Evolutionary conservation across 1,284 basidiomycete species (phyloP).

Genomic region (Takashimella tepidaria): DNA sequence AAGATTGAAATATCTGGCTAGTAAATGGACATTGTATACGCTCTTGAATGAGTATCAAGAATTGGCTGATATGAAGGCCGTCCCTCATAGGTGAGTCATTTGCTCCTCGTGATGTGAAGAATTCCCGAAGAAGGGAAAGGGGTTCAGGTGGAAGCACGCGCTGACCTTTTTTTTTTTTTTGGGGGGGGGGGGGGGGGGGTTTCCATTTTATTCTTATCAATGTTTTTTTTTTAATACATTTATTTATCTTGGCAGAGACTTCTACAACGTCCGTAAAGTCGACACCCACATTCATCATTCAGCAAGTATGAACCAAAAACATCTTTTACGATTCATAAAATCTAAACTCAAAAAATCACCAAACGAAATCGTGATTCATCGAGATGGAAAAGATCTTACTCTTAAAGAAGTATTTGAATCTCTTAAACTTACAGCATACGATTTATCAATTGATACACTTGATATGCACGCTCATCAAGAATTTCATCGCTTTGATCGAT

Average conservation of each 20-base stretch:
- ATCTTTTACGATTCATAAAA: conserved; percentile 98
- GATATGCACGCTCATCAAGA: conserved; percentile 98
- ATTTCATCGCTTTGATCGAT: conserved; percentile 96
- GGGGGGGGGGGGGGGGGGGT: too few species aligned
- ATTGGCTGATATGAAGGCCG: conserved; percentile 88
- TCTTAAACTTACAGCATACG: conserved; percentile 91
- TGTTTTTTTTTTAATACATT: too few species aligned
- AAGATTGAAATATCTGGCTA: conserved; percentile 84
- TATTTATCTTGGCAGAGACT: too few species aligned
- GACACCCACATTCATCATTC: conserved; percentile 99
- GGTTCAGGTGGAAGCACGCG: too few species aligned
- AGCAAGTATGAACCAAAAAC: conserved; percentile 99
- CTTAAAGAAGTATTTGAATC: conserved; percentile 92
- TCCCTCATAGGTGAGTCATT: conserved; percentile 41
- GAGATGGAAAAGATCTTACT: conserved; percentile 85
- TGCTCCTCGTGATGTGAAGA: neutral
- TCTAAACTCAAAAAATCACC: conserved; percentile 64
- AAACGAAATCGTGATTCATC: conserved; percentile 86
- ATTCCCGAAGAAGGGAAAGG: too few species aligned
- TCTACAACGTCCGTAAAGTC: conserved; percentile 97
- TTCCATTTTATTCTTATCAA: too few species aligned
- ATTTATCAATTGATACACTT: conserved; percentile 95
- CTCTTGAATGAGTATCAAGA: conserved; percentile 94
- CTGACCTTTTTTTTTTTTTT: too few species aligned
- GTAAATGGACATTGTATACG: conserved; percentile 92